These are phyloP conservation scores for Penicillium olsonii DNA, from an alignment of 2,329 filamentous ascomycete genomes.

Conservation along the genomic window DNA sequence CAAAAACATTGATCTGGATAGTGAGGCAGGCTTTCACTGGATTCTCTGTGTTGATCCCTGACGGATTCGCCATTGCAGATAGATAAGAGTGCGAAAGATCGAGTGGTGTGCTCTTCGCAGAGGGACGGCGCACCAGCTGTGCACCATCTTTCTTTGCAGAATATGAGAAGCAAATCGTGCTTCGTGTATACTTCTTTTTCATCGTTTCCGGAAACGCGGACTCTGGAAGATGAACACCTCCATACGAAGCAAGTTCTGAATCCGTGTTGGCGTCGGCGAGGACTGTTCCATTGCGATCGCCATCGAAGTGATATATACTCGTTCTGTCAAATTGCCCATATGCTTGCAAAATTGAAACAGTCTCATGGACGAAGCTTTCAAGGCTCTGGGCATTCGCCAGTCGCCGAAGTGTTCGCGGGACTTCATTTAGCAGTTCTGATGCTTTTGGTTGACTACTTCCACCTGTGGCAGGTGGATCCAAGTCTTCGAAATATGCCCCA, in stretches of 20 bases:
- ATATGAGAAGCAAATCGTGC: slow-evolving; percentile 81
- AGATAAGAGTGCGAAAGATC: slow-evolving; percentile 83
- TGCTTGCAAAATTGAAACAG: slow-evolving; percentile 81
- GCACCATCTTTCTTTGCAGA: slow-evolving; percentile 75
- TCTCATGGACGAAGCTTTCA: slow-evolving; percentile 71
- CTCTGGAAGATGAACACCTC: slow-evolving; percentile 80
- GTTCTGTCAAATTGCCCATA: slow-evolving; percentile 83
- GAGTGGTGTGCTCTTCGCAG: slow-evolving; percentile 70
- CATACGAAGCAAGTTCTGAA: slow-evolving; percentile 75
- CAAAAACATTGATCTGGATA: slow-evolving; percentile 83
- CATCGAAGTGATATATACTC: slow-evolving; percentile 89
- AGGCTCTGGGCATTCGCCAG: slow-evolving; percentile 70
- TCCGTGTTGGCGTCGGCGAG: slow-evolving; percentile 79
- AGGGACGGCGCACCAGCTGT: slow-evolving; percentile 72
- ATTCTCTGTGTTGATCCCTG: slow-evolving; percentile 81
- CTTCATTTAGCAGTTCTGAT: slow-evolving; percentile 79
- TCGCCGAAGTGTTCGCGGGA: slow-evolving; percentile 86
- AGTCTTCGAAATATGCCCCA: background rate
- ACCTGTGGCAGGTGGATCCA: background rate
- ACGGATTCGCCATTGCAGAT: slow-evolving; percentile 78
- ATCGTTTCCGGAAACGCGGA: slow-evolving; percentile 84
- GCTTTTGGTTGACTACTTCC: background rate
- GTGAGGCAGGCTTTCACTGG: slow-evolving; percentile 85
- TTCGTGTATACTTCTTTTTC: slow-evolving; percentile 78
- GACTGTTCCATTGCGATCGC: slow-evolving; percentile 77